A percentile compares a stretch with the other conserved stretches of the same genome.
phyloP scores from a whole-genome alignment of 495 filamentous ascomycete species.

The Penicillium chermesinum region DNA sequence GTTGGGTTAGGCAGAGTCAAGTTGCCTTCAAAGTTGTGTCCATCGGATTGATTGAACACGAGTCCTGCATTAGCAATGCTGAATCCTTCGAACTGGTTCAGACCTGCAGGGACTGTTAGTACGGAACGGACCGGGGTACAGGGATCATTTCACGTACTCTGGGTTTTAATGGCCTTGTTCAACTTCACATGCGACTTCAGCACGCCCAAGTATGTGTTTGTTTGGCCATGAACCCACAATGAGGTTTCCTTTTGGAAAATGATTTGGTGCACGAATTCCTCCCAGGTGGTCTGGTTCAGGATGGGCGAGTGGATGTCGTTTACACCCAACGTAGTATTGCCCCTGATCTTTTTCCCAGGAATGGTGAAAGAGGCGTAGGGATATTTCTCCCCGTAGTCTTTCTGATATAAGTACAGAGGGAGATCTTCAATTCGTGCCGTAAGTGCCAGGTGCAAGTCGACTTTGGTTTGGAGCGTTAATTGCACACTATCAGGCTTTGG shows the following conservation, averaged over 20 bases:
- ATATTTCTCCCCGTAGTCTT: slow-evolving; percentile 17
- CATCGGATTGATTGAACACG: slow-evolving; percentile 23
- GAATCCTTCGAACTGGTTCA: slow-evolving; percentile 18
- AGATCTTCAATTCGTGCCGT: slow-evolving; percentile 33
- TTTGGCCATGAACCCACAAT: slow-evolving; percentile 23
- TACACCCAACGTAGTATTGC: slow-evolving; percentile 31
- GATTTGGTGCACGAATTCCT: slow-evolving; percentile 24
- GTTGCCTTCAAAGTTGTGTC: slow-evolving; percentile 35
- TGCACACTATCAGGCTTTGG: slow-evolving; percentile 29
- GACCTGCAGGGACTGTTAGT: background rate
- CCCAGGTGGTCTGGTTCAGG: slow-evolving; percentile 24
- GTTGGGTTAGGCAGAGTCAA: slow-evolving; percentile 34
- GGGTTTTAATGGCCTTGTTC: slow-evolving; percentile 30
- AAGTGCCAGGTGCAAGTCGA: slow-evolving; percentile 30
- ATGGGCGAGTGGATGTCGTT: slow-evolving; percentile 20
- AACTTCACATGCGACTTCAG: slow-evolving; percentile 28
- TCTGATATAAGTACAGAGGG: slow-evolving; percentile 25
- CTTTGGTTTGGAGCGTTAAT: slow-evolving; percentile 26
- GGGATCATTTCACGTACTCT: slow-evolving; percentile 14
- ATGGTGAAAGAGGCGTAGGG: slow-evolving; percentile 25
- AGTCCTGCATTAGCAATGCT: slow-evolving; percentile 24
- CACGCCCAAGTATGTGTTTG: slow-evolving; percentile 27
- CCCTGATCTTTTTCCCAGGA: slow-evolving; percentile 23
- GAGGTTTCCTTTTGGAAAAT: slow-evolving; percentile 24
- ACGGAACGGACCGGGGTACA: background rate